Evolutionary conservation across 1,139 yeast species (phyloP).

Genomic region (Spathaspora jeffriesii): DNA sequence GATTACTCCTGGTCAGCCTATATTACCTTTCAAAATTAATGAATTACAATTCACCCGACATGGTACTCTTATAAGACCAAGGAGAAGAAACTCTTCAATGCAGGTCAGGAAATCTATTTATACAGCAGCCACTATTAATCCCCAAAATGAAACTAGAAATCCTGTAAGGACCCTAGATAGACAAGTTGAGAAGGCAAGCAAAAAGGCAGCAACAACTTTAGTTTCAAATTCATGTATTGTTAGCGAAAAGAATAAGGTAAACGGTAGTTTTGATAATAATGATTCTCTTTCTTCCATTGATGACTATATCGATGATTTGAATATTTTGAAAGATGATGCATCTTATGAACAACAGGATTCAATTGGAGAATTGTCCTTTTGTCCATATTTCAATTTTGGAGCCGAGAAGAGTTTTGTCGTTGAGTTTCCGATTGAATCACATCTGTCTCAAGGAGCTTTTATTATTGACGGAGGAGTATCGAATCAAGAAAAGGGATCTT

Average conservation of each 20-base stretch:
- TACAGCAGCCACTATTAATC: background rate
- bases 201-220: no score
- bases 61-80: slow-evolving; percentile 8
- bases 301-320: background rate
- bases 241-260: background rate
- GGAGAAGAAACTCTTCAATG: slow-evolving; percentile 1
- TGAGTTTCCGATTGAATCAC: background rate
- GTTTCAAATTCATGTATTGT: background rate
- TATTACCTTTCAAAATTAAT: slow-evolving; percentile 7
- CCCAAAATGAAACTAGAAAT: background rate
- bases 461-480: background rate
- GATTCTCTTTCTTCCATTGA: background rate
- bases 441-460: background rate
- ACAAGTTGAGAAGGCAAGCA: background rate
- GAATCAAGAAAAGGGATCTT: background rate
- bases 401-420: background rate
- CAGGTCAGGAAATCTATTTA: background rate
- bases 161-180: background rate
- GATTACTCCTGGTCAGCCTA: background rate
- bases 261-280: background rate
- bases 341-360: background rate
- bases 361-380: background rate
- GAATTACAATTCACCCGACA: slow-evolving; percentile 11
- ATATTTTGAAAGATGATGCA: background rate
- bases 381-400: background rate